Percentiles rank a stretch among this genome's conserved stretches.
Conservation (phyloP, 305 asterid genomes). For the Fraxinus floribunda region DNA sequence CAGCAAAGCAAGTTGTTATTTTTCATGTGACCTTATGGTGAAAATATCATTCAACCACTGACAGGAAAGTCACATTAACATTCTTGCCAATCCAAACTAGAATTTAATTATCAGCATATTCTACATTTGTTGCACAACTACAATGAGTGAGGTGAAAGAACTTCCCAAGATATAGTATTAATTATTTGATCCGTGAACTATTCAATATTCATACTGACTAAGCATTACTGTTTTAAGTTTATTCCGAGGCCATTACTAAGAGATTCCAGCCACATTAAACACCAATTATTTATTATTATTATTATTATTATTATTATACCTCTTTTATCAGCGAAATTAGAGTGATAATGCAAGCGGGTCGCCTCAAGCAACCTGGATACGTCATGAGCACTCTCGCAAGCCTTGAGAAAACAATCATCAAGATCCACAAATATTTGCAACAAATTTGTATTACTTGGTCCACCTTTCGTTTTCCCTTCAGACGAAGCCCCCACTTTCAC, state of each 20-base stretch:
- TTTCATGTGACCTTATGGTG: not conserved
- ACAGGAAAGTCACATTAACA: not conserved
- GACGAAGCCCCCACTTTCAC: conserved; percentile 49
- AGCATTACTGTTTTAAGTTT: not conserved
- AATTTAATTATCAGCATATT: not conserved
- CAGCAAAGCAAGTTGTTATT: not conserved
- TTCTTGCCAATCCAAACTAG: not conserved
- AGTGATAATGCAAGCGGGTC: conserved; percentile 91
- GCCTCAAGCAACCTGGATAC: conserved; percentile 98
- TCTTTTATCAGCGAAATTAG: conserved; percentile 90
- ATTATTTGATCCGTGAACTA: conserved; percentile 13
- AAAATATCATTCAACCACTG: not conserved
- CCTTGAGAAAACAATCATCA: conserved; percentile 91
- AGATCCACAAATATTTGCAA: conserved; percentile 64
- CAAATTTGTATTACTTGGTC: conserved; percentile 40
- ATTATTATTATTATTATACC: conserved; percentile 35
- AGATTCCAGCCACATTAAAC: conserved; percentile 19
- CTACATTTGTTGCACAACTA: not conserved
- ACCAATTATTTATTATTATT: not conserved
- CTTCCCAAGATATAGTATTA: not conserved
- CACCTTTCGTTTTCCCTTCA: conserved; percentile 57
- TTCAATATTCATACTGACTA: conserved; percentile 5
- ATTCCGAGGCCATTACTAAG: not conserved
- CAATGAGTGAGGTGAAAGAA: conserved; percentile 3
- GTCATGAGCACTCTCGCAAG: conserved; percentile 90